Percentiles rank a stretch among this genome's conserved stretches.
Conservation (phyloP, 2,329 filamentous ascomycete species). For the Pseudogymnoascus sp. region DNA sequence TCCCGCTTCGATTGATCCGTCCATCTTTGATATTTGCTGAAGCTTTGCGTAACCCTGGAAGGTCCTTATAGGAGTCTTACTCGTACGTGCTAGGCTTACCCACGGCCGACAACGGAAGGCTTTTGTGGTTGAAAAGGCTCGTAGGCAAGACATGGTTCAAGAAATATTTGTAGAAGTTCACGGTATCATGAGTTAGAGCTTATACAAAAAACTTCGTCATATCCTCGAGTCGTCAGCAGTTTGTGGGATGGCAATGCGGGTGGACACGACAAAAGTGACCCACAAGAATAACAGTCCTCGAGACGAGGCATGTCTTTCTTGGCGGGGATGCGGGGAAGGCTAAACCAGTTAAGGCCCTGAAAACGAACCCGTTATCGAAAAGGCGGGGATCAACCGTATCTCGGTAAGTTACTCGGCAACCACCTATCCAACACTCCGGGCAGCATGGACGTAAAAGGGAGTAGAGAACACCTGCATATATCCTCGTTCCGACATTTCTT, state of each 20-base stretch:
- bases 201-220: neutral
- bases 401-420: neutral
- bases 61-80: neutral
- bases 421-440: neutral
- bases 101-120: neutral
- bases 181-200: neutral
- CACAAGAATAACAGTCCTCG: neutral
- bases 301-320: neutral
- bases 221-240: neutral
- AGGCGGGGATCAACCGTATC: neutral
- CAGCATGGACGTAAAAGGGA: neutral
- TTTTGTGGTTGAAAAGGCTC: neutral
- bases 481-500: neutral
- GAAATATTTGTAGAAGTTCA: neutral
- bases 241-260: neutral
- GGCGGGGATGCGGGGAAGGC: neutral
- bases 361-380: neutral
- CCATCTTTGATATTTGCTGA: neutral
- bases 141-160: neutral
- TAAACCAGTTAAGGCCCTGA: neutral
- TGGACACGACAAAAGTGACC: neutral
- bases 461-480: neutral
- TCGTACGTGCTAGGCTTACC: neutral
- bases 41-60: neutral
- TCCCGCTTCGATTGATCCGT: conserved; percentile 3